phyloP scores from a whole-genome alignment of 2,329 filamentous ascomycete species.

The Paecilomyces niveus region DNA sequence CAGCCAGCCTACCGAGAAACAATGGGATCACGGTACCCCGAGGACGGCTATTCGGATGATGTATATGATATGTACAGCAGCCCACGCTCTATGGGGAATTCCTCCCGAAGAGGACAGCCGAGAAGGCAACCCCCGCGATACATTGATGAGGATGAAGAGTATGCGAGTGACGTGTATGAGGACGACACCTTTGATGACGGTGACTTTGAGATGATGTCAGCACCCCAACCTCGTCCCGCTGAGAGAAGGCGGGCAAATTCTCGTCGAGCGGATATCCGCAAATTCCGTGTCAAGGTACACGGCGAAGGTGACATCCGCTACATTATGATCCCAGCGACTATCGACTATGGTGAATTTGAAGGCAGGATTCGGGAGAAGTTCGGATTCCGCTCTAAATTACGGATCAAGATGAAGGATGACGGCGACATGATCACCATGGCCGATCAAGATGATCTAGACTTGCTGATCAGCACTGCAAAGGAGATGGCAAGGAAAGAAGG shows the following conservation, averaged over 20 bases:
- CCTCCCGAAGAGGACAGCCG: constrained; percentile 26
- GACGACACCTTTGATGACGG: constrained; percentile 64
- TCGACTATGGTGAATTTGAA: constrained; percentile 70
- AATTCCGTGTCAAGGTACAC: constrained; percentile 89
- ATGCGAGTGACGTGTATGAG: constrained; percentile 62
- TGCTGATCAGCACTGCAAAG: constrained; percentile 68
- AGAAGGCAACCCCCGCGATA: constrained; percentile 50
- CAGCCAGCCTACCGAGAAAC: constrained; percentile 25
- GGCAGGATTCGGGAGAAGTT: constrained; percentile 83
- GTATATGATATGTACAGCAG: constrained; percentile 63
- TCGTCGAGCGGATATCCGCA: constrained; percentile 57
- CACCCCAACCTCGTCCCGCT: constrained; percentile 31
- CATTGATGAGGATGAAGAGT: constrained; percentile 74
- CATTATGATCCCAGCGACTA: constrained; percentile 69
- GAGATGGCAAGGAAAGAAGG: constrained; percentile 64
- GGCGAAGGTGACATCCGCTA: constrained; percentile 79
- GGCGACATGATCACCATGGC: constrained; percentile 96
- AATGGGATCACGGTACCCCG: constrained; percentile 25
- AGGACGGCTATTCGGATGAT: constrained; percentile 36
- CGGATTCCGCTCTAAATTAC: constrained; percentile 53
- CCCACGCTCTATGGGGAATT: constrained; percentile 37
- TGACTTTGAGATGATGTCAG: constrained; percentile 72
- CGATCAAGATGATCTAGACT: constrained; percentile 91
- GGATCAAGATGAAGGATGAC: constrained; percentile 86
- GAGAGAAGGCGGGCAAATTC: constrained; percentile 22